These are phyloP conservation scores for Saccharomycopsis phalli DNA, from an alignment of 1,139 yeast species.

Conservation along the genomic window DNA sequence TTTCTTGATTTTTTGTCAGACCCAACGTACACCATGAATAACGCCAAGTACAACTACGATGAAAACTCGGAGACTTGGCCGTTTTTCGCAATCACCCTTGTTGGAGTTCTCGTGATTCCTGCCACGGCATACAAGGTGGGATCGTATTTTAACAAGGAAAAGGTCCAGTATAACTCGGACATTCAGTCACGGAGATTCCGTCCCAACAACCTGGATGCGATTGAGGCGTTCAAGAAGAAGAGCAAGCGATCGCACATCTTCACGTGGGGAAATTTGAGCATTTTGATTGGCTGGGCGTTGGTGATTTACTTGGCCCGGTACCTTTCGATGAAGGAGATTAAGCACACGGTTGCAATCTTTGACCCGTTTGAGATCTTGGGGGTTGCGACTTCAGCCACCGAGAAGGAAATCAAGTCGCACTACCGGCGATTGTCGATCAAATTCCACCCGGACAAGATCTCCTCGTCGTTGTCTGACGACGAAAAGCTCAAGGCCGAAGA, in stretches of 20 bases:
- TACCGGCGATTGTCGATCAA: constrained; percentile 81
- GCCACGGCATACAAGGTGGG: constrained; percentile 42
- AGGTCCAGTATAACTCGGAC: constrained; percentile 7
- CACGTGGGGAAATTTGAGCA: constrained; percentile 37
- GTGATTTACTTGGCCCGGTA: constrained; percentile 44
- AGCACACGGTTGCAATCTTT: constrained; percentile 39
- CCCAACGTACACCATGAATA: constrained; percentile 12
- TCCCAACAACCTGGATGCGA: constrained; percentile 36
- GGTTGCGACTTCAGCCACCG: constrained; percentile 59
- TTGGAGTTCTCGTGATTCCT: constrained; percentile 61
- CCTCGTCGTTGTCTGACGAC: constrained; percentile 45
- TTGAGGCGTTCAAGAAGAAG: constrained; percentile 35
- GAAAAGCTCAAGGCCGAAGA: constrained; percentile 58
- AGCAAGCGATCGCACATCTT: constrained; percentile 33
- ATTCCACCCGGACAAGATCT: constrained; percentile 90
- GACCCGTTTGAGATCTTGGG: constrained; percentile 91
- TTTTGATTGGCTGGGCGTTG: constrained; percentile 61
- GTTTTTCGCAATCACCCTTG: constrained; percentile 70
- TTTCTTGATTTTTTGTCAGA: background rate
- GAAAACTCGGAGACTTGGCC: constrained; percentile 97
- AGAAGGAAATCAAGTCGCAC: constrained; percentile 68
- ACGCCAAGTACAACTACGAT: constrained; percentile 55
- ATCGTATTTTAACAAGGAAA: background rate
- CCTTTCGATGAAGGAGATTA: constrained; percentile 37
- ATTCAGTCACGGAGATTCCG: constrained; percentile 21